Evolutionary conservation across 768 basidiomycete genomes (phyloP).

Genomic region (Phylloporus scabripes): DNA sequence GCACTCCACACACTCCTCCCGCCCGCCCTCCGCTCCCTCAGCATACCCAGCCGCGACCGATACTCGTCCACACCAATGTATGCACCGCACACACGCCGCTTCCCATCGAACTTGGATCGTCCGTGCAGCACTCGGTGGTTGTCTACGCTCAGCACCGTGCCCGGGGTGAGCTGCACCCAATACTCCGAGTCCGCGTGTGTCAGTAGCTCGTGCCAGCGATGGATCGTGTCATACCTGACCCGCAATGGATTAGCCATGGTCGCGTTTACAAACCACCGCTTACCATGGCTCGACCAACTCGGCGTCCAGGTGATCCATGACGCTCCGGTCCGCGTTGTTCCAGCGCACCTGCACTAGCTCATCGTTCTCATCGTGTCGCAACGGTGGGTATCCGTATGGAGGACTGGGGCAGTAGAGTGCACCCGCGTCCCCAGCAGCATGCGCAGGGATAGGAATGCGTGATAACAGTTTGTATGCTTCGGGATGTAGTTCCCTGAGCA

Average conservation of each 20-base stretch:
- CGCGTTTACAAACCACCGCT: neutral
- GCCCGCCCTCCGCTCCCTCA: constrained; percentile 45
- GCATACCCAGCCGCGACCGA: constrained; percentile 66
- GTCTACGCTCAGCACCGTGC: constrained; percentile 88
- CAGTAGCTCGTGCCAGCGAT: constrained; percentile 69
- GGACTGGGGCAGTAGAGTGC: constrained; percentile 56
- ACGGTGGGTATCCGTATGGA: constrained; percentile 57
- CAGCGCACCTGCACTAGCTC: constrained; percentile 78
- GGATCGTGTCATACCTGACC: constrained; percentile 74
- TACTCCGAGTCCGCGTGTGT: constrained; percentile 82
- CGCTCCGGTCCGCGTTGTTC: constrained; percentile 93
- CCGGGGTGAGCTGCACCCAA: constrained; percentile 86
- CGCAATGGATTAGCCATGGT: neutral
- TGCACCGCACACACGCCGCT: constrained; percentile 91
- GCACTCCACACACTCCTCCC: constrained; percentile 56
- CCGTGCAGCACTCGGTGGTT: constrained; percentile 95
- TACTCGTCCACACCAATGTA: constrained; percentile 93
- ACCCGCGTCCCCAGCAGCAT: constrained; percentile 77
- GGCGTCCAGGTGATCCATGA: constrained; percentile 56
- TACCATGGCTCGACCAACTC: constrained; percentile 73
- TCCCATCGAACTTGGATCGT: constrained; percentile 84
- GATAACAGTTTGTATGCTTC: constrained; percentile 66
- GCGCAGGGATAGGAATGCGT: constrained; percentile 63
- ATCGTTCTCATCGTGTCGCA: constrained; percentile 61
- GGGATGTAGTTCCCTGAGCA: constrained; percentile 69